Evolutionary conservation across 2,329 filamentous ascomycete genomes (phyloP).

Genomic region (Alternaria sp.): DNA sequence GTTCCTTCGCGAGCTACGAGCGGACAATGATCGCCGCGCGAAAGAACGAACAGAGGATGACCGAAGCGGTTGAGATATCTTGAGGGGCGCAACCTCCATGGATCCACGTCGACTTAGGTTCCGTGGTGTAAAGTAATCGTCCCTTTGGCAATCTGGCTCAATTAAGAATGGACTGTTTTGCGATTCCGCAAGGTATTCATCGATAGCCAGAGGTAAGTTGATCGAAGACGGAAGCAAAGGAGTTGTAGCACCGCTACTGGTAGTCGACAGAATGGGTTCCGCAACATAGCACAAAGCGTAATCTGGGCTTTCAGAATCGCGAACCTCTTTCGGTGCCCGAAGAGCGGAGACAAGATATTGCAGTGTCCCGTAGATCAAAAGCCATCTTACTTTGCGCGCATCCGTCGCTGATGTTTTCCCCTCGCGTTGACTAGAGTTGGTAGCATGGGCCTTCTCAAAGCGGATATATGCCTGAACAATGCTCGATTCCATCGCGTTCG

Average conservation of each 20-base stretch:
- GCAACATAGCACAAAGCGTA: constrained; percentile 67
- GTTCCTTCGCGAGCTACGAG: constrained; percentile 40
- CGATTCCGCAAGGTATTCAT: constrained; percentile 26
- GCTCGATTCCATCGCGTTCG: constrained; percentile 50
- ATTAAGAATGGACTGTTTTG: constrained; percentile 38
- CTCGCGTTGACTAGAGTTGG: constrained; percentile 62
- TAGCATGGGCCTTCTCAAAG: constrained; percentile 70
- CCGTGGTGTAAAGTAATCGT: constrained; percentile 49
- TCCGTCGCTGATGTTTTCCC: constrained; percentile 69
- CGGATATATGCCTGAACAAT: constrained; percentile 73
- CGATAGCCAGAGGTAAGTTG: constrained; percentile 27
- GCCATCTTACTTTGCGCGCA: constrained; percentile 79
- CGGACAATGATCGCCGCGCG: constrained; percentile 40
- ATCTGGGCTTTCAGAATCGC: constrained; percentile 62
- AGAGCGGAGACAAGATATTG: constrained; percentile 75
- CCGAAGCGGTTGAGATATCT: constrained; percentile 37
- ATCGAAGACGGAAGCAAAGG: constrained; percentile 21
- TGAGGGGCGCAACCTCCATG: constrained; percentile 44
- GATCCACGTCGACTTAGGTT: constrained; percentile 38
- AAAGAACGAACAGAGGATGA: constrained; percentile 50
- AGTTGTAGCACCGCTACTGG: constrained; percentile 24
- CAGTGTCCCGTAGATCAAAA: constrained; percentile 75
- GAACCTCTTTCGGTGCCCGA: constrained; percentile 67
- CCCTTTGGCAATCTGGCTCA: constrained; percentile 58
- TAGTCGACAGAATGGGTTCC: constrained; percentile 53